Conservation (phyloP, 306 rosid genomes). For the Castanospermum australe region DNA sequence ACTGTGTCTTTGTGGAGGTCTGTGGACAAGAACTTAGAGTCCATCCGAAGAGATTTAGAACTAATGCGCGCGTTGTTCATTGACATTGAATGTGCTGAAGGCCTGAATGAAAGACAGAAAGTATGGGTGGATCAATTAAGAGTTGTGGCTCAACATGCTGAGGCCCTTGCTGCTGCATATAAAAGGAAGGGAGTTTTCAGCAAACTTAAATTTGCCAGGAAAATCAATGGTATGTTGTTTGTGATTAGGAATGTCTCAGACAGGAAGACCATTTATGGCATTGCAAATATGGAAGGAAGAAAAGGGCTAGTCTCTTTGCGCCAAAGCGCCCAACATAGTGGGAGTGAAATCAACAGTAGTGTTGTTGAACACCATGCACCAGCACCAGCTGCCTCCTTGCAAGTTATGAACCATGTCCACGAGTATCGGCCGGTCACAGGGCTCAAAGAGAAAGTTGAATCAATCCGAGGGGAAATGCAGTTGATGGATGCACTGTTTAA, state of each 20-base stretch:
- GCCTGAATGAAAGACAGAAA: slow-evolving; percentile 9
- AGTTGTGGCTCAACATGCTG: neutral
- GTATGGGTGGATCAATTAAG: slow-evolving; percentile 25
- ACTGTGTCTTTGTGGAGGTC: neutral
- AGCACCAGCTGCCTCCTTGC: neutral
- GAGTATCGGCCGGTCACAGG: neutral
- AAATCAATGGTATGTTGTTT: neutral
- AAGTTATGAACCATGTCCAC: neutral
- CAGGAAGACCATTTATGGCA: slow-evolving; percentile 8
- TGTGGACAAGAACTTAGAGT: neutral
- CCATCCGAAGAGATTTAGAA: neutral
- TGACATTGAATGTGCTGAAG: neutral
- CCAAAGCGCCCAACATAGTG: neutral
- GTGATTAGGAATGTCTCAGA: neutral
- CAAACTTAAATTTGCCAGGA: neutral
- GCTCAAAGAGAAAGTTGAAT: neutral
- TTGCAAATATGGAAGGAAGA: slow-evolving; percentile 11
- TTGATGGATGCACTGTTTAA: slow-evolving; percentile 17
- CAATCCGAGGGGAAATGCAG: neutral
- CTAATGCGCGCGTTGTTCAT: neutral
- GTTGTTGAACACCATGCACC: neutral
- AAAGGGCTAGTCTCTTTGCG: neutral
- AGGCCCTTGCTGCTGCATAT: neutral
- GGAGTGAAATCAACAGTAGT: neutral
- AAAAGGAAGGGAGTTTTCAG: neutral